Base-by-base conservation (phyloP, 2,329 filamentous ascomycete species). In the Thielaviopsis populi region DNA sequence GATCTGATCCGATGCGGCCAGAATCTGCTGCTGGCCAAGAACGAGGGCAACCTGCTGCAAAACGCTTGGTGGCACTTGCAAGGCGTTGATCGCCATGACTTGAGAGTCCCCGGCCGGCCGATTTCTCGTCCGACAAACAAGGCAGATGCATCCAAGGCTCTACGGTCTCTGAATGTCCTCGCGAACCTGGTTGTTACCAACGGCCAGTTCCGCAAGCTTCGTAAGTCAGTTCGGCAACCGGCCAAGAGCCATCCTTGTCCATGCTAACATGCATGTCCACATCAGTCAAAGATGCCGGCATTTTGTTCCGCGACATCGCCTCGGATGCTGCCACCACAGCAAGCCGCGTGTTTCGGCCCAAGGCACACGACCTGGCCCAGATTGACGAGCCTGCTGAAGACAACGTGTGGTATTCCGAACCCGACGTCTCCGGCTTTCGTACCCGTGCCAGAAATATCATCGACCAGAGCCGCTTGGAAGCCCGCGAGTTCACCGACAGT, bases 21-120 rank as follows among this genome's bases (percentile, higher is more conserved):
- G 78, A 76, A 85, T 65, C 81, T 99, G 13, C 77, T 97, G 8
- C 79, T 99, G 30, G 88, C 87, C 76, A 99, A 97, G 82, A 99
- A 99, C 72, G 83, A 96, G 66, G 94, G 91, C 72, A 91, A 99
- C 71, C 77, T 97, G 65, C 78, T 99, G 22, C 94, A 99, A 72
- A 91, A 99, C 71, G 97, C 99, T 75, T 89, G 97, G 75, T 99
- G 89, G 87, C 88, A 96, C 72, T 91, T 91, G 0, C 84, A 90
- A 71, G 81, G 88, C 58, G 85, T 94, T 67, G 83, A 84, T 62
- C 76, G 82, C 65, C 85, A 80, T 70, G 78, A 81, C 61, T 79
- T 89, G 30, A 73, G 76, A 65, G 74, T 79, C 0, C 88, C 89
- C 2, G 78, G 80, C 64, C 81, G 83, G 1, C 87, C 90, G 0